These are phyloP conservation scores for Saccharomyces eubayanus DNA, from an alignment of 805 yeast species.

Conservation along the genomic window DNA sequence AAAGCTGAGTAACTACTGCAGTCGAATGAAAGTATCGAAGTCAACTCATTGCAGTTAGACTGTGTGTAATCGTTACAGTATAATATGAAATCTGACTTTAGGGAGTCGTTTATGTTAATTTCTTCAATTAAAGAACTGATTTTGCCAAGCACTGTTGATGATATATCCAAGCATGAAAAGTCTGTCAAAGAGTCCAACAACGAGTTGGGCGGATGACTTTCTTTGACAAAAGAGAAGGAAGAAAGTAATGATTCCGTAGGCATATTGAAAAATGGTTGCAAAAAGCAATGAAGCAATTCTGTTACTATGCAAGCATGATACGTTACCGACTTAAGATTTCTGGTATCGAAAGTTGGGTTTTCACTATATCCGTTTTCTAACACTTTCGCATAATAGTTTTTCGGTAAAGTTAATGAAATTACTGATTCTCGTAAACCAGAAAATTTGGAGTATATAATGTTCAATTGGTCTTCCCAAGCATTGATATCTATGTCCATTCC, in stretches of 20 bases:
- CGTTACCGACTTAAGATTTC: background rate
- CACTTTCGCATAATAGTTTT: background rate
- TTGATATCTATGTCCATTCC: background rate
- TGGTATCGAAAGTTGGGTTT: background rate
- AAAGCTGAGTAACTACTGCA: constrained; percentile 8
- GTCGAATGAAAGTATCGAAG: constrained; percentile 2
- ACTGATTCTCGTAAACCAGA: constrained; percentile 4
- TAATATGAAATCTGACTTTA: background rate
- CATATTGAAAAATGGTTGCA: constrained; percentile 3
- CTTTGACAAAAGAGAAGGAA: constrained; percentile 2
- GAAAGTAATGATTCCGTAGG: background rate
- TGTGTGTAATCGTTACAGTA: background rate
- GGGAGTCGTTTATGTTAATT: background rate
- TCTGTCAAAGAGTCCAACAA: constrained; percentile 7
- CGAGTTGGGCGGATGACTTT: background rate
- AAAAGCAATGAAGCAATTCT: background rate
- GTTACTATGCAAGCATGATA: constrained; percentile 6
- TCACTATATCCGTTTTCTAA: background rate
- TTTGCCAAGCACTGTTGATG: constrained; percentile 10
- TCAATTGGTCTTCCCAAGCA: background rate
- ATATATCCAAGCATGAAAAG: constrained; percentile 6
- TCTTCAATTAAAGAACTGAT: constrained; percentile 12
- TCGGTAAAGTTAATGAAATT: constrained; percentile 6
- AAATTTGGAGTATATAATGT: background rate
- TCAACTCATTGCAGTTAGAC: background rate